Percentiles rank a stretch among this genome's conserved stretches.
phyloP scores from a whole-genome alignment of 2,329 filamentous ascomycete species.

The Colletotrichum graminicola region DNA sequence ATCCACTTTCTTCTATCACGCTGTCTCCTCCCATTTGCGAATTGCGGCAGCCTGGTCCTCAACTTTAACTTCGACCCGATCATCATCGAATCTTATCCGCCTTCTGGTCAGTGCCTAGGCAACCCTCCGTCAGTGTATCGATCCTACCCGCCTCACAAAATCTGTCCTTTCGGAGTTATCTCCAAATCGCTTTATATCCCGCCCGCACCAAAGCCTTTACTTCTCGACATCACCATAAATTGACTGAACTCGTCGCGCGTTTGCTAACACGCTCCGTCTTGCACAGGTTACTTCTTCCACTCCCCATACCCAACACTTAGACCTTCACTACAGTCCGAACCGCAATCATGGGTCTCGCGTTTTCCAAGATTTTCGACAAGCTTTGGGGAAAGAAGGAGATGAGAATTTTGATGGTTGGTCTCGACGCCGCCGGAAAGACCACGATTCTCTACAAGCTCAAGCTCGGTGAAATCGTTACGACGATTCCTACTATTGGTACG shows the following conservation, averaged over 20 bases:
- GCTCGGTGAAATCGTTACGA: conserved; percentile 98
- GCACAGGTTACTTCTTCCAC: conserved; percentile 43
- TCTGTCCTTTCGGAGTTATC: conserved; percentile 37
- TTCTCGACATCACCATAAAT: conserved; percentile 32
- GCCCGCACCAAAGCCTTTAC: conserved; percentile 29
- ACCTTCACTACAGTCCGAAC: conserved; percentile 52
- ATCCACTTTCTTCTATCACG: conserved; percentile 42
- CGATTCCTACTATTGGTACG: conserved; percentile 97
- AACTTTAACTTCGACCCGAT: conserved; percentile 32
- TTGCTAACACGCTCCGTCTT: conserved; percentile 36
- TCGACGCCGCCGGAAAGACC: conserved; percentile 99
- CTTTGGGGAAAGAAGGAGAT: conserved; percentile 99
- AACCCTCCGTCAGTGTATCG: conserved; percentile 35
- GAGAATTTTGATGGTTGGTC: conserved; percentile 99
- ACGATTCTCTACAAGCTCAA: conserved; percentile 99
- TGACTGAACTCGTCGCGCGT: conserved; percentile 35
- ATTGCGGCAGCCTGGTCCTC: conserved; percentile 41
- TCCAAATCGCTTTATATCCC: conserved; percentile 28
- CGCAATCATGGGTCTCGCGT: conserved; percentile 95
- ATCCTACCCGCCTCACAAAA: conserved; percentile 25
- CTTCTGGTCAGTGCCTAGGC: conserved; percentile 36
- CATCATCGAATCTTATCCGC: conserved; percentile 22
- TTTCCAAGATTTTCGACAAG: conserved; percentile 96
- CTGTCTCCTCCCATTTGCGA: conserved; percentile 39
- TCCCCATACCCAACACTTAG: conserved; percentile 50